A percentile compares a stretch with the other conserved stretches of the same genome.
Conservation (phyloP, 2,329 filamentous ascomycete species). For the Ambrosiella cleistominuta region DNA sequence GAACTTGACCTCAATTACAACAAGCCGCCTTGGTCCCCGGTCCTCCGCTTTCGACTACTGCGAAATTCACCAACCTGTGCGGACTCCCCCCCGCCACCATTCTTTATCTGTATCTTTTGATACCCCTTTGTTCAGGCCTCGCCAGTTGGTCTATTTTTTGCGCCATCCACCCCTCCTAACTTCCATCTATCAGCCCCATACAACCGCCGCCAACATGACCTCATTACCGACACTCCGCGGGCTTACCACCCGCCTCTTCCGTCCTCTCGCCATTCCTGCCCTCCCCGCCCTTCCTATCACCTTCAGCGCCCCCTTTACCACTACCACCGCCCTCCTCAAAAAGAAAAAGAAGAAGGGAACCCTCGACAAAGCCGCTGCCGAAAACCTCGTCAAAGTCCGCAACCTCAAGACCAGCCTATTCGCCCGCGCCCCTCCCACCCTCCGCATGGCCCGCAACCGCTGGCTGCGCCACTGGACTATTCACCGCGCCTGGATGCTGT, state of each 20-base stretch:
- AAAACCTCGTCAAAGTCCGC: slow-evolving; percentile 20
- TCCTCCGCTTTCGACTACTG: background rate
- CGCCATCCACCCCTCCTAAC: background rate
- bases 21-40: background rate
- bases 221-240: slow-evolving; percentile 9
- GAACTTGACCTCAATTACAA: background rate
- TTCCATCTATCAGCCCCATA: background rate
- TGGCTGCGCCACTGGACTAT: slow-evolving; percentile 96
- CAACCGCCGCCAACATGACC: slow-evolving; percentile 1
- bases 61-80: background rate
- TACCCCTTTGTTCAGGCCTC: no score
- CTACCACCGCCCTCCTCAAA: slow-evolving; percentile 19
- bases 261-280: slow-evolving; percentile 1
- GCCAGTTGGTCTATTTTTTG: background rate
- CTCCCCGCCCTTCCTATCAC: background rate
- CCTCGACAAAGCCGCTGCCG: slow-evolving; percentile 16
- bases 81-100: background rate
- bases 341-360: slow-evolving; percentile 16
- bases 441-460: slow-evolving; percentile 76
- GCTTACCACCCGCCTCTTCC: slow-evolving; percentile 6
- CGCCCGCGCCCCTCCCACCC: slow-evolving; percentile 41
- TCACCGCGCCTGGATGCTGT: slow-evolving; percentile 83
- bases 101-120: no score
- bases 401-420: slow-evolving; percentile 32
- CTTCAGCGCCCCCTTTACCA: background rate